Percentiles rank a stretch among this genome's conserved stretches.
Conservation (phyloP, 2,329 filamentous ascomycete species). For the Penicillium vulpinum region DNA sequence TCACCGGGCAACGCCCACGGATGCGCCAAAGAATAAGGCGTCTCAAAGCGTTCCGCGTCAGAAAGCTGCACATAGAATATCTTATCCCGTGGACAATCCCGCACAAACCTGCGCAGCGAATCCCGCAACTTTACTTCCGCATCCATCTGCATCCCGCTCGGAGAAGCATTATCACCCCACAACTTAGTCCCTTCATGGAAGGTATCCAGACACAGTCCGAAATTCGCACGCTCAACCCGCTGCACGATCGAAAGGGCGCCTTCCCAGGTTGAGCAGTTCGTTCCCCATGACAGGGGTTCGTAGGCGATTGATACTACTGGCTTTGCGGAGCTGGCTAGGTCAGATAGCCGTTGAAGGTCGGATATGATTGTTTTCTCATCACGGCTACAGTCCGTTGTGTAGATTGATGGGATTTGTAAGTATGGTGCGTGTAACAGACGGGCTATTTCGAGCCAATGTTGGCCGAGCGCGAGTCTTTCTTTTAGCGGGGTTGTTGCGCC, state of each 20-base stretch:
- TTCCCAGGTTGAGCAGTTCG: constrained; percentile 37
- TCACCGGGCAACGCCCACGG: constrained; percentile 33
- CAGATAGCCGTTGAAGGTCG: constrained; percentile 34
- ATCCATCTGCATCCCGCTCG: constrained; percentile 26
- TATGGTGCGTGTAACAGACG: constrained; percentile 27
- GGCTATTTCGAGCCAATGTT: constrained; percentile 35
- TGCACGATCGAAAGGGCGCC: constrained; percentile 28
- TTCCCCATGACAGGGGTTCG: constrained; percentile 38
- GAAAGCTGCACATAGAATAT: constrained; percentile 41
- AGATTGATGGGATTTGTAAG: constrained; percentile 37
- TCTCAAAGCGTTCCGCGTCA: constrained; percentile 36
- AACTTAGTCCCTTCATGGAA: constrained; percentile 37
- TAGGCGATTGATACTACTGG: constrained; percentile 36
- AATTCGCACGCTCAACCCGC: constrained; percentile 35
- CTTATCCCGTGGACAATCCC: constrained; percentile 28
- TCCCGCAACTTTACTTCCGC: constrained; percentile 20
- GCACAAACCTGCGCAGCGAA: constrained; percentile 25
- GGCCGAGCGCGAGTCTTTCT: constrained; percentile 29
- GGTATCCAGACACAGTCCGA: constrained; percentile 41
- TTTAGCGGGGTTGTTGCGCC: constrained; percentile 29
- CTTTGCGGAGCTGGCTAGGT: constrained; percentile 25
- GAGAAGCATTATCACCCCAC: constrained; percentile 32
- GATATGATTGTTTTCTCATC: constrained; percentile 30
- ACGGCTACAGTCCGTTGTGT: constrained; percentile 22
- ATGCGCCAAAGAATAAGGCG: constrained; percentile 31